Evolutionary conservation across 2,329 filamentous ascomycete species (phyloP).

Genomic region (Nigrograna mackinnonii): DNA sequence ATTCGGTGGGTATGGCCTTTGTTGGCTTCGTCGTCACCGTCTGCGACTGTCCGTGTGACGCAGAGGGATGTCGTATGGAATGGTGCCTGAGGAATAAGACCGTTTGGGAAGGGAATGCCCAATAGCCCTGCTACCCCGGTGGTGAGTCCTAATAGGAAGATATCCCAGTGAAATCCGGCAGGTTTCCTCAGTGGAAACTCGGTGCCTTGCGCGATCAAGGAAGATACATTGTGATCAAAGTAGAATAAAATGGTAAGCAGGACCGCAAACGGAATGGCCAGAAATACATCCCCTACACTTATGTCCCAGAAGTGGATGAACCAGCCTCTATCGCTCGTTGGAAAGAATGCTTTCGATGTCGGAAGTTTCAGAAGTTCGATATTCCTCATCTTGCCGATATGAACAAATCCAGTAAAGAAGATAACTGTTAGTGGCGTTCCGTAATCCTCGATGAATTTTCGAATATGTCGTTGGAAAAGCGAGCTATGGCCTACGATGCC

Average conservation of each 20-base stretch:
- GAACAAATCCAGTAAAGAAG: slow-evolving; percentile 89
- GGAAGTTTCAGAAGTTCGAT: slow-evolving; percentile 73
- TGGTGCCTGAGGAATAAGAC: slow-evolving; percentile 62
- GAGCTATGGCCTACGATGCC: slow-evolving; percentile 71
- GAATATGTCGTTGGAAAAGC: slow-evolving; percentile 74
- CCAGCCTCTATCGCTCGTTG: slow-evolving; percentile 75
- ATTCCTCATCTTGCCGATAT: slow-evolving; percentile 79
- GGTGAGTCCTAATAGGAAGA: slow-evolving; percentile 61
- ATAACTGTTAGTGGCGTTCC: slow-evolving; percentile 69
- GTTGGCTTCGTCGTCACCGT: slow-evolving; percentile 45
- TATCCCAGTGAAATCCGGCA: slow-evolving; percentile 65
- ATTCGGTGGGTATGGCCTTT: slow-evolving; percentile 47
- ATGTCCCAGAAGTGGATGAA: slow-evolving; percentile 83
- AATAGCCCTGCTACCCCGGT: slow-evolving; percentile 60
- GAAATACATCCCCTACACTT: slow-evolving; percentile 71
- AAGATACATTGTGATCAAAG: slow-evolving; percentile 79
- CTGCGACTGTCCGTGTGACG: slow-evolving; percentile 42
- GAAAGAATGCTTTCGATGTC: slow-evolving; percentile 76
- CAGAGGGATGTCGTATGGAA: slow-evolving; percentile 61
- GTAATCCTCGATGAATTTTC: slow-evolving; percentile 87
- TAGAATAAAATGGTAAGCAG: slow-evolving; percentile 84
- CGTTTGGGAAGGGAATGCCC: slow-evolving; percentile 61
- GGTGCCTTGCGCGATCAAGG: slow-evolving; percentile 59
- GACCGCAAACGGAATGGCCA: slow-evolving; percentile 84
- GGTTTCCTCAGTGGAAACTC: slow-evolving; percentile 61